Base-by-base conservation (phyloP, 208 protist genomes). In the Acanthamoeba sp. region DNA sequence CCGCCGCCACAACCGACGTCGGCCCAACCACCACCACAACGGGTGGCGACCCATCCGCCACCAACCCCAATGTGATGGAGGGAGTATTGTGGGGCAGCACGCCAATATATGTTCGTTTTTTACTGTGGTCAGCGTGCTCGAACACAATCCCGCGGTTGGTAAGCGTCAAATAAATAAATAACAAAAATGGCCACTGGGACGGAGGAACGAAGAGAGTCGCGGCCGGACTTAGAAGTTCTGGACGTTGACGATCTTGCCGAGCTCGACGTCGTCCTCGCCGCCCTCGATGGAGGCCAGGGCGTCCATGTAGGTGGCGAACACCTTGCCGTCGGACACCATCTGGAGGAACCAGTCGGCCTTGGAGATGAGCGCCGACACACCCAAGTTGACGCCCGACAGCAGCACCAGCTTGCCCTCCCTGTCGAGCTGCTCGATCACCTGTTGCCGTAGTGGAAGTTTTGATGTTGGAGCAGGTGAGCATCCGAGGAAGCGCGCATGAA, bases 381-480 rank as follows among this genome's bases (percentile, higher is more conserved):
- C 85, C 85, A 91, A 38, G 36, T 91, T 91, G 32, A 91, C 85
- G 27, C 85, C 85, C 38, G 57, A 91, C 6, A 91, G 85, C 57
- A 91, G 85, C 45, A 91, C 85, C 85, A 91, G 85, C 85, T 91
- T 91, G 85, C 85, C 85, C 55, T 91, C 85, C 34, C 59, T n/a
- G 5, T 91, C 85, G n/a, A 91, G 85, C 85, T 91, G 57, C 85
- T 91, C 85, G 85, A 91, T 91, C 85, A 91, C 85, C 73, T 84
- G 40, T 42, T 42, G 73, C n/a, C n/a, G n/a, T n/a, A n/a, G 14
- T 66, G 16, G 9, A 4, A 84, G 6, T 22, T 42, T 29, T 6
- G 22, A 40, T n/a, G 12, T n/a, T 18, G 69, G 16, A 22, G 12
- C 14, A 18, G 10, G 69, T 80, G 69, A n/a, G 69, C 24, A 24